Percentiles rank a stretch among this genome's conserved stretches.
Evolutionary conservation across 257 asterid genomes (phyloP).

Genomic region (Solanum piurae): DNA sequence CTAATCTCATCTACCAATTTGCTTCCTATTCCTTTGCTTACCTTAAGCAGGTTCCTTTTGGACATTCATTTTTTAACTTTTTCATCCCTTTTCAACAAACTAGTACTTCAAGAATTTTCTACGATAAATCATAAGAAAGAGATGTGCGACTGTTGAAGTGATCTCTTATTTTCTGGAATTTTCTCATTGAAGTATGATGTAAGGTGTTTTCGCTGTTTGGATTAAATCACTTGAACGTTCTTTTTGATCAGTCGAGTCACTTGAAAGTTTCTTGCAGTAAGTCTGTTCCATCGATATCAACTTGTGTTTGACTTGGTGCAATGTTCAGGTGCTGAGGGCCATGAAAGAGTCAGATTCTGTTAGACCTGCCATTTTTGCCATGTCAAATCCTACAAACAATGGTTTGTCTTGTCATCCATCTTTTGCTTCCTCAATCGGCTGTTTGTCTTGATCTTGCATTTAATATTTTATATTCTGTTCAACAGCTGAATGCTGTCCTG

Average conservation of each 20-base stretch:
- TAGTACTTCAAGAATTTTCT: neutral
- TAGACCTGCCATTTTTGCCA: slow-evolving; percentile 94
- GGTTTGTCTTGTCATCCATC: slow-evolving; percentile 41
- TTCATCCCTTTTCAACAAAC: neutral
- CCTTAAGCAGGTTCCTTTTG: neutral
- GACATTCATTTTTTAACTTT: neutral
- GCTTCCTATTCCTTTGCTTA: neutral
- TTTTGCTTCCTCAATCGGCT: neutral
- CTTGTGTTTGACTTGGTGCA: slow-evolving; percentile 8
- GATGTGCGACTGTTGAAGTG: neutral
- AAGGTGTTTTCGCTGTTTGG: neutral
- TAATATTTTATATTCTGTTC: slow-evolving; percentile 13
- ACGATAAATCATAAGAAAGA: neutral
- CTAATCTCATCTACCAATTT: neutral
- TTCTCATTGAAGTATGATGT: neutral
- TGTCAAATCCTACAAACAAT: slow-evolving; percentile 96
- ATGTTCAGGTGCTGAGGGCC: slow-evolving; percentile 81
- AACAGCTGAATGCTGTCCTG: slow-evolving; percentile 97
- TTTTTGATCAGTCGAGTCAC: neutral
- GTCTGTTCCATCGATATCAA: neutral
- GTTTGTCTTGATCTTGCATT: neutral
- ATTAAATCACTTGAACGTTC: neutral
- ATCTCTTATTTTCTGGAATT: neutral
- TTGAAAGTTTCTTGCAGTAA: neutral
- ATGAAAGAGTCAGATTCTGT: slow-evolving; percentile 76